Conservation (phyloP, 306 rosid species). For the Cicer cuneatum region DNA sequence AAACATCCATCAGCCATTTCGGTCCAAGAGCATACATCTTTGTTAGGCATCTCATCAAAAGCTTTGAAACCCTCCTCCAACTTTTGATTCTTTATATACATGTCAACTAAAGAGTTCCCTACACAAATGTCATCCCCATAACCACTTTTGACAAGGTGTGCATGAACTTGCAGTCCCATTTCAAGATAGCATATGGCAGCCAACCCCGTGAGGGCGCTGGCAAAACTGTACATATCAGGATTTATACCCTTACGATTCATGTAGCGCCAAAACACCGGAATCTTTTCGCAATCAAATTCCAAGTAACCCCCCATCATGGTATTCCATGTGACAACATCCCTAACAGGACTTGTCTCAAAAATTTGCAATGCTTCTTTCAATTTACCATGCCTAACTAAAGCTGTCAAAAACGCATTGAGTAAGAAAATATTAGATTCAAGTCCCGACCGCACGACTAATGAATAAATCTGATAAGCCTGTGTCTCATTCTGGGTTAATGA, state of each 20-base stretch:
- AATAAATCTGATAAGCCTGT: conserved; percentile 60
- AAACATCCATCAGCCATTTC: conserved; percentile 77
- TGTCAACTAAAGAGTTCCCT: conserved; percentile 68
- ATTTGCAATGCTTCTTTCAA: conserved; percentile 57
- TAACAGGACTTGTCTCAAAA: conserved; percentile 52
- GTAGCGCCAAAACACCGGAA: conserved; percentile 62
- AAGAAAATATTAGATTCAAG: conserved; percentile 62
- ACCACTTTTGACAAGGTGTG: conserved; percentile 65
- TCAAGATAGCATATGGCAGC: conserved; percentile 59
- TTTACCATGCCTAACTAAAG: conserved; percentile 64
- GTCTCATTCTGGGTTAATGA: conserved; percentile 51
- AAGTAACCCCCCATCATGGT: conserved; percentile 71
- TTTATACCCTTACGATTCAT: conserved; percentile 54
- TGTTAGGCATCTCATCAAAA: conserved; percentile 66
- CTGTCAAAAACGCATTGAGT: conserved; percentile 60
- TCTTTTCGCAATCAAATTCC: conserved; percentile 51
- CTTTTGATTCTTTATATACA: conserved; percentile 66
- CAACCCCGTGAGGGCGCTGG: conserved; percentile 67
- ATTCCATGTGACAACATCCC: conserved; percentile 77
- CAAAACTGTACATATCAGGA: conserved; percentile 68
- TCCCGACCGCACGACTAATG: conserved; percentile 64
- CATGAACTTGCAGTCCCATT: conserved; percentile 73
- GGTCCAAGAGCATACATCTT: conserved; percentile 80
- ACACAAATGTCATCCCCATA: conserved; percentile 67
- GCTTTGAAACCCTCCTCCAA: conserved; percentile 66